Evolutionary conservation across 225 moss, liverwort and hornwort genomes (phyloP).

Genomic region (Bryoerythrophyllum caledonicum): DNA sequence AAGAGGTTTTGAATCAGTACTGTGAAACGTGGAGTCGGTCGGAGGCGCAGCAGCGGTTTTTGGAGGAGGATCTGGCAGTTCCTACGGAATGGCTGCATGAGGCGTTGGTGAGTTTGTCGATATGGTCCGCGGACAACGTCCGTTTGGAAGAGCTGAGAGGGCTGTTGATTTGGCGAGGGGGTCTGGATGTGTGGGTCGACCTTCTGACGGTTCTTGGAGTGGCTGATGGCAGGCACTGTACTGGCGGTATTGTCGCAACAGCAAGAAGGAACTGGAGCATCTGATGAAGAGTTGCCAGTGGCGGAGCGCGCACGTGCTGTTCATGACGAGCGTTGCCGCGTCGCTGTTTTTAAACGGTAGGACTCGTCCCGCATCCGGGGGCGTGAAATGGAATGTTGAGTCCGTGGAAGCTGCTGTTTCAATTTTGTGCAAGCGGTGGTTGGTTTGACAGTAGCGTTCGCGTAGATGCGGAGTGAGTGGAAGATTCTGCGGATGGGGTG

Average conservation of each 20-base stretch:
- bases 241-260: constrained; percentile 66
- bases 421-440: not conserved
- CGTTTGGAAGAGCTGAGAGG: not conserved
- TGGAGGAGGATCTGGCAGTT: constrained; percentile 82
- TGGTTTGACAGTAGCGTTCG: constrained; percentile 5
- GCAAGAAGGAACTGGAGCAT: constrained; percentile 81
- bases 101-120: constrained; percentile 64
- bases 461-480: not conserved
- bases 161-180: not conserved
- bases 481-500: not conserved
- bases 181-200: not conserved
- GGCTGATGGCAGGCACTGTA: constrained; percentile 64
- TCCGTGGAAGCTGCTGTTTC: not conserved
- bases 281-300: constrained; percentile 88
- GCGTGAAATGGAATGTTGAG: not conserved
- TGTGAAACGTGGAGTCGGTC: constrained; percentile 91
- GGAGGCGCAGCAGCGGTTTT: constrained; percentile 62
- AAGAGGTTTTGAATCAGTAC: constrained; percentile 79
- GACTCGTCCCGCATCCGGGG: not conserved
- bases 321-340: constrained; percentile 72
- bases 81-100: constrained; percentile 92
- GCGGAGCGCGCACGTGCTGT: constrained; percentile 75
- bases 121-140: not conserved
- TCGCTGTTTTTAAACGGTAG: constrained; percentile 68
- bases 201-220: constrained; percentile 9